phyloP scores from a whole-genome alignment of 2,329 filamentous ascomycete species.

The Tolypocladium cylindrosporum region DNA sequence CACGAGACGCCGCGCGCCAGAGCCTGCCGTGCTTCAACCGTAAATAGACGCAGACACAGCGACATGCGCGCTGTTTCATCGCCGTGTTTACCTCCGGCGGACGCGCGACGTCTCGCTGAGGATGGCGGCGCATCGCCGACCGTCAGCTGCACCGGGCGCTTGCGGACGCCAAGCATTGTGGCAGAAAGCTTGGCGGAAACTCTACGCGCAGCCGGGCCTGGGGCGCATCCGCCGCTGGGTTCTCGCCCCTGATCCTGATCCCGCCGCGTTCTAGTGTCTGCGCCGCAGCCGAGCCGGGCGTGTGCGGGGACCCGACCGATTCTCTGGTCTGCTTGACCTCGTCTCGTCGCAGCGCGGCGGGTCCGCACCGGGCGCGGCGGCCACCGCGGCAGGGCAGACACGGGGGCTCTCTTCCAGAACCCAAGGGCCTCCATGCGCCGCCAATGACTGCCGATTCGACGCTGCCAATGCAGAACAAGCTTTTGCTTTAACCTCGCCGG shows the following conservation, averaged over 20 bases:
- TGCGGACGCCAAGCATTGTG: background rate
- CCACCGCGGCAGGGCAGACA: background rate
- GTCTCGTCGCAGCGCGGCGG: no score
- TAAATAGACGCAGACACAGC: no score
- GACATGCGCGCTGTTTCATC: no score
- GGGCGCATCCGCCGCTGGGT: no score
- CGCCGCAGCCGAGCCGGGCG: background rate
- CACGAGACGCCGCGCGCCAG: no score
- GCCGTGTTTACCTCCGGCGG: background rate
- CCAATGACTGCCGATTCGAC: background rate
- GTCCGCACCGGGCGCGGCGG: no score
- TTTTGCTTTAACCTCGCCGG: background rate
- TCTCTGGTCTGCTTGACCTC: background rate
- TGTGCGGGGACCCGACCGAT: background rate
- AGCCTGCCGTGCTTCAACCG: no score
- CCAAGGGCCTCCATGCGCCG: background rate
- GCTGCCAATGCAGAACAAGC: background rate
- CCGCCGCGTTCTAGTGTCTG: background rate
- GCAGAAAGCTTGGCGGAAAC: background rate
- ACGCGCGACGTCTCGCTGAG: background rate
- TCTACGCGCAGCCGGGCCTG: background rate
- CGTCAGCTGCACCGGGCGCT: background rate
- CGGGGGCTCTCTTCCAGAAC: background rate
- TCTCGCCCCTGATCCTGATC: background rate
- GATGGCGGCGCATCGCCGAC: no score